Evolutionary conservation across 805 yeast species (phyloP).

Genomic region (Cyberlindnera japonica): DNA sequence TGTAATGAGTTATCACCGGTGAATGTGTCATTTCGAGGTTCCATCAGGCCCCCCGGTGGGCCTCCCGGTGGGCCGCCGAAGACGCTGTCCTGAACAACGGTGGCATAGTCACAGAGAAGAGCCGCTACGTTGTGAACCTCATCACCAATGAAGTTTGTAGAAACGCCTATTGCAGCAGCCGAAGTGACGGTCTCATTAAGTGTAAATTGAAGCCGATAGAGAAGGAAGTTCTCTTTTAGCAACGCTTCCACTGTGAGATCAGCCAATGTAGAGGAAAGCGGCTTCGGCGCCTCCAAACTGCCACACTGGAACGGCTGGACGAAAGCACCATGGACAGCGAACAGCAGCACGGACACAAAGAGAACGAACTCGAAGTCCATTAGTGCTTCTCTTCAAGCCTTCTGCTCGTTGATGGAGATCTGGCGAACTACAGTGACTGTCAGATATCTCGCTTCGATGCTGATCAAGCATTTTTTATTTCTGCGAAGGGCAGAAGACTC

Average conservation of each 20-base stretch:
- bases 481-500: no score
- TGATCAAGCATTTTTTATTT: no score
- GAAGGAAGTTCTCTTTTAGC: background rate
- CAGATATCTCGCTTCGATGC: no score
- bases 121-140: constrained; percentile 3
- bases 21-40: constrained; percentile 2
- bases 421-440: no score
- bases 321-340: constrained; percentile 1
- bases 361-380: no score
- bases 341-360: no score
- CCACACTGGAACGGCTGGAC: constrained; percentile 4
- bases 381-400: no score
- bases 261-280: background rate
- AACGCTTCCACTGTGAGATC: constrained; percentile 3
- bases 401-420: no score
- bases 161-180: constrained; percentile 3
- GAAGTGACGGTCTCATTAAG: no score
- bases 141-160: constrained; percentile 8
- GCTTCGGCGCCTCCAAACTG: background rate
- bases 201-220: constrained; percentile 7
- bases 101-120: constrained; percentile 6
- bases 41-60: constrained; percentile 1
- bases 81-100: constrained; percentile 6
- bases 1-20: constrained; percentile 2
- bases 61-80: constrained; percentile 4